These are phyloP conservation scores for Elsinoe batatas DNA, from an alignment of 2,329 filamentous ascomycete genomes.

Conservation along the genomic window DNA sequence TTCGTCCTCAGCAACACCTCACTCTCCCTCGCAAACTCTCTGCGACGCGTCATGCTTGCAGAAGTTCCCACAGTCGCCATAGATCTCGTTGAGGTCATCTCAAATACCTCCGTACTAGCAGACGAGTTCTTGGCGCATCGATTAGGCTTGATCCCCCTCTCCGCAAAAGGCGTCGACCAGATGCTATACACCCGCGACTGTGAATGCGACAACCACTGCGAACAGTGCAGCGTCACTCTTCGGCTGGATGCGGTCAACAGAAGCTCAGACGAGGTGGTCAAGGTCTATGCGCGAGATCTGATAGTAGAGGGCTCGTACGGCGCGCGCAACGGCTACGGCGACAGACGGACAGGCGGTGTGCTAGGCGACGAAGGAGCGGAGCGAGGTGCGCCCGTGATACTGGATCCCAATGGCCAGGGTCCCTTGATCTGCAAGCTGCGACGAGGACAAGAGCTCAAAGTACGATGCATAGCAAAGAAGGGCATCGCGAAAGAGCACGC, in stretches of 20 bases:
- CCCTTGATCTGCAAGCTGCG: slow-evolving; percentile 83
- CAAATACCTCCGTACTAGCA: slow-evolving; percentile 89
- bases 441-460: slow-evolving; percentile 77
- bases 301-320: slow-evolving; percentile 41
- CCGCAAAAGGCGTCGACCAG: slow-evolving; percentile 70
- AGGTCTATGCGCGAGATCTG: slow-evolving; percentile 85
- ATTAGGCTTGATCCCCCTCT: slow-evolving; percentile 79
- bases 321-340: not conserved
- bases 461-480: slow-evolving; percentile 93
- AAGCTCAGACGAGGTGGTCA: slow-evolving; percentile 78
- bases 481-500: slow-evolving; percentile 98
- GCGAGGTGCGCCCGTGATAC: slow-evolving; percentile 67
- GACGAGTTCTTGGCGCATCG: slow-evolving; percentile 95
- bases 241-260: slow-evolving; percentile 62
- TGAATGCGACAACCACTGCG: slow-evolving; percentile 92
- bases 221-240: slow-evolving; percentile 78
- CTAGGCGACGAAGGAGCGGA: slow-evolving; percentile 46
- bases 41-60: slow-evolving; percentile 82
- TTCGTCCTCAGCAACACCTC: slow-evolving; percentile 87
- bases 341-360: slow-evolving; percentile 39
- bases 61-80: slow-evolving; percentile 93
- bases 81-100: slow-evolving; percentile 85
- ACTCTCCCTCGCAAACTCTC: slow-evolving; percentile 82
- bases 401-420: slow-evolving; percentile 70
- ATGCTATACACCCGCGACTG: slow-evolving; percentile 87